Evolutionary conservation across 2,329 filamentous ascomycete genomes (phyloP).

Genomic region (Fusarium veterinarium): DNA sequence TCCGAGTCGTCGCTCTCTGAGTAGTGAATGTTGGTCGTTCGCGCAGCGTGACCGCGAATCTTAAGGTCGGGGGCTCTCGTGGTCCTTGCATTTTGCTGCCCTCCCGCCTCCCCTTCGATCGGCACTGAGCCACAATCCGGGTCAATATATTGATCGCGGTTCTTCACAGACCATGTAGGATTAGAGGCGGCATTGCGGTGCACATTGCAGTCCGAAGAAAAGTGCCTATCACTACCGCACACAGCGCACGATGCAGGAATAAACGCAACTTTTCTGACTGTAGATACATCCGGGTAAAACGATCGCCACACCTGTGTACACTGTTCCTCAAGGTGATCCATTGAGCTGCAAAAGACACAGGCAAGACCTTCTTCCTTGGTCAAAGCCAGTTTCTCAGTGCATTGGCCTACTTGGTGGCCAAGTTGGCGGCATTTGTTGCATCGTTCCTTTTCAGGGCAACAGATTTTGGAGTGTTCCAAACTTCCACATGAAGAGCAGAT

Average conservation of each 20-base stretch:
- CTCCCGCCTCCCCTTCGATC: constrained; percentile 49
- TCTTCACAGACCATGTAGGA: constrained; percentile 65
- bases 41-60: constrained; percentile 50
- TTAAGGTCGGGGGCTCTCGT: constrained; percentile 46
- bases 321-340: constrained; percentile 67
- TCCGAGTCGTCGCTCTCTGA: constrained; percentile 62
- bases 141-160: constrained; percentile 63
- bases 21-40: constrained; percentile 56
- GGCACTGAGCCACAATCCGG: constrained; percentile 53
- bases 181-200: constrained; percentile 42
- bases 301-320: constrained; percentile 73
- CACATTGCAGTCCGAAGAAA: constrained; percentile 64
- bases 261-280: constrained; percentile 59
- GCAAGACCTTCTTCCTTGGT: constrained; percentile 64
- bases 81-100: constrained; percentile 39
- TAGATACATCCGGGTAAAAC: constrained; percentile 56
- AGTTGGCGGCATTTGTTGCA: constrained; percentile 71
- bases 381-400: constrained; percentile 66
- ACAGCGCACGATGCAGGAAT: constrained; percentile 66
- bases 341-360: constrained; percentile 70
- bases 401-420: constrained; percentile 66
- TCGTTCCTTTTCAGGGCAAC: constrained; percentile 62
- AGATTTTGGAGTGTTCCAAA: constrained; percentile 59
- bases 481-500: constrained; percentile 62
- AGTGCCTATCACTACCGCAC: constrained; percentile 67